Conservation (phyloP, 225 moss, liverwort and hornwort species). For the Ulota crispa region DNA sequence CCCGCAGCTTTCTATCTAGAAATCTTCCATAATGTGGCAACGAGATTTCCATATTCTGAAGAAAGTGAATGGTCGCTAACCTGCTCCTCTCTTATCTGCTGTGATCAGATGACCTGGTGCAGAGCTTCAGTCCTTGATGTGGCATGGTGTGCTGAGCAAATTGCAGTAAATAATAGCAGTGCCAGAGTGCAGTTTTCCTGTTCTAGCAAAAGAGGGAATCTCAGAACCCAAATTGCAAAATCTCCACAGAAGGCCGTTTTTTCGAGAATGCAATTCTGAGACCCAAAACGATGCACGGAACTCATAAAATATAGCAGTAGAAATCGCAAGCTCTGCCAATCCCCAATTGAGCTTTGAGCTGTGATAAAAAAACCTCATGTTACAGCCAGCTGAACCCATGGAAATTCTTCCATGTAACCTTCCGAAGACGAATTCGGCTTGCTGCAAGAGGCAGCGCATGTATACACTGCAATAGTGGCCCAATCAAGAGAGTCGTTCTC, state of each 20-base stretch:
- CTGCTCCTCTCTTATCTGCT: neutral
- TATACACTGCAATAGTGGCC: conserved; percentile 88
- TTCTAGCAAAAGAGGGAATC: neutral
- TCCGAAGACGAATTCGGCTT: conserved; percentile 10
- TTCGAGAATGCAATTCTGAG: neutral
- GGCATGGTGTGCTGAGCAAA: neutral
- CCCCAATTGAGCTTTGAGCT: neutral
- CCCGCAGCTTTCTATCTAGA: neutral
- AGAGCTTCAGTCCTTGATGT: neutral
- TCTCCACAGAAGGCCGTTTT: neutral
- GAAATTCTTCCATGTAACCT: conserved; percentile 79
- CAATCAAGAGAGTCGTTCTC: conserved; percentile 85
- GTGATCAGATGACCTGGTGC: neutral
- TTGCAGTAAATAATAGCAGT: neutral
- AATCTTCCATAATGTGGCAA: neutral
- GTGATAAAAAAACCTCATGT: conserved; percentile 14
- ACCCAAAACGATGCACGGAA: neutral
- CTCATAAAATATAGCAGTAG: neutral
- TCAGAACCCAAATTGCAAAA: neutral
- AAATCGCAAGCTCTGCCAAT: neutral
- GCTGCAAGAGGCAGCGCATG: conserved; percentile 74
- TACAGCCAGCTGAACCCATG: conserved; percentile 85
- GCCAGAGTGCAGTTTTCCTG: neutral
- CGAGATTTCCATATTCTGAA: neutral
- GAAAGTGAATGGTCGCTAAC: neutral